These are phyloP conservation scores for Eucalyptus tenuipes DNA, from an alignment of 345 rosid genomes.

Conservation along the genomic window DNA sequence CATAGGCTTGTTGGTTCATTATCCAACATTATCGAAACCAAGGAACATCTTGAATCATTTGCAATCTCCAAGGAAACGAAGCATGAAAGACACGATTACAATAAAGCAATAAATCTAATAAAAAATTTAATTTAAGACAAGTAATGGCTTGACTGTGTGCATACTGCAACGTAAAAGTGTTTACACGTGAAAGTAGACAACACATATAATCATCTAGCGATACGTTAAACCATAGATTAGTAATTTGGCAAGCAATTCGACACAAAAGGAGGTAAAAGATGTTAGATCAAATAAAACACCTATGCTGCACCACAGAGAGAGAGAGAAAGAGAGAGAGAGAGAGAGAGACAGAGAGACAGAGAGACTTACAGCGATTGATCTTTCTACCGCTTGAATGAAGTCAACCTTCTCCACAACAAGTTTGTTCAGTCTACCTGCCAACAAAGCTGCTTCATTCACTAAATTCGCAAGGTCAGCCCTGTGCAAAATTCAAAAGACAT, in stretches of 20 bases:
- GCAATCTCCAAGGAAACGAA: background rate
- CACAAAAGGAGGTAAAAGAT: background rate
- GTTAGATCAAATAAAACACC: background rate
- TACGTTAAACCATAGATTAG: background rate
- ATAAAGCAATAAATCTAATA: background rate
- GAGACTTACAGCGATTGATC: conserved; percentile 72
- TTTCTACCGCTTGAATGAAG: conserved; percentile 93
- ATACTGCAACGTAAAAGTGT: background rate
- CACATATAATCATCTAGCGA: background rate
- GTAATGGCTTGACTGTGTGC: background rate
- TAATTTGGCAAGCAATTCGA: background rate
- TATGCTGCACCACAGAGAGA: background rate
- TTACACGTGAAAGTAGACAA: background rate
- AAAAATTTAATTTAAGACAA: background rate
- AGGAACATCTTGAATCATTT: background rate
- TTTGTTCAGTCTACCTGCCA: conserved; percentile 90
- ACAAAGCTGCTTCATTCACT: conserved; percentile 96
- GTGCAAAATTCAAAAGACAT: conserved; percentile 4
- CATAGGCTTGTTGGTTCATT: background rate
- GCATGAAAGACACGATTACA: background rate
- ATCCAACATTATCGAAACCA: background rate
- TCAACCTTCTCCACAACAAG: conserved; percentile 61
- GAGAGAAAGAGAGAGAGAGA: background rate
- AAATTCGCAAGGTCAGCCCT: conserved; percentile 98
- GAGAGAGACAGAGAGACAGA: background rate